Evolutionary conservation across 352 stramenopile genomes (phyloP).

Genomic region (Aphanomyces euteiches): DNA sequence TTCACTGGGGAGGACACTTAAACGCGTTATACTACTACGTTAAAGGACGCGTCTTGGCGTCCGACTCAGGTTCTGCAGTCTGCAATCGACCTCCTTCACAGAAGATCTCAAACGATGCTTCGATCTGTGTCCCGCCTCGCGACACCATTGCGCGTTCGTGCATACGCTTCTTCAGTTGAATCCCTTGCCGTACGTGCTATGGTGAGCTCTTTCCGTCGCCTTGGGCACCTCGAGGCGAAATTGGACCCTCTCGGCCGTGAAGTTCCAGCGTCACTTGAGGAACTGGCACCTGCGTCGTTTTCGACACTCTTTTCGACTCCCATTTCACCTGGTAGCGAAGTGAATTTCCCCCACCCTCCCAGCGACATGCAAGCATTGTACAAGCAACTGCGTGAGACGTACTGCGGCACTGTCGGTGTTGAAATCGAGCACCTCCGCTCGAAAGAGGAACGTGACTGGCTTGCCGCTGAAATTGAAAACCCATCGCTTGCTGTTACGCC

Average conservation of each 20-base stretch:
- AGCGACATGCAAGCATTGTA: conserved; percentile 50
- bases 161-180: conserved; percentile 50
- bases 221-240: conserved; percentile 69
- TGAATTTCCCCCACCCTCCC: conserved; percentile 35
- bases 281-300: conserved; percentile 49
- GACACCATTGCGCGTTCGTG: not conserved
- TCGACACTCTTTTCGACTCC: conserved; percentile 44
- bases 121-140: conserved; percentile 1
- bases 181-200: conserved; percentile 62
- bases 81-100: no score
- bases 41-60: no score
- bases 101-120: not conserved
- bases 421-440: conserved; percentile 75
- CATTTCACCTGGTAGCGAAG: conserved; percentile 12
- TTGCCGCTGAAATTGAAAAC: conserved; percentile 53
- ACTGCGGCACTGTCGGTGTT: conserved; percentile 77
- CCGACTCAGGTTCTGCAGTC: no score
- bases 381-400: conserved; percentile 52
- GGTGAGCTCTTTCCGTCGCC: conserved; percentile 65
- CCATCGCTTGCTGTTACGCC: conserved; percentile 46
- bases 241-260: conserved; percentile 58
- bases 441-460: conserved; percentile 60
- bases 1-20: no score
- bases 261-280: conserved; percentile 37
- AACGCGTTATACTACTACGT: no score